phyloP scores from a whole-genome alignment of 2,329 filamentous ascomycete genomes.

The Calonectria honghensis region DNA sequence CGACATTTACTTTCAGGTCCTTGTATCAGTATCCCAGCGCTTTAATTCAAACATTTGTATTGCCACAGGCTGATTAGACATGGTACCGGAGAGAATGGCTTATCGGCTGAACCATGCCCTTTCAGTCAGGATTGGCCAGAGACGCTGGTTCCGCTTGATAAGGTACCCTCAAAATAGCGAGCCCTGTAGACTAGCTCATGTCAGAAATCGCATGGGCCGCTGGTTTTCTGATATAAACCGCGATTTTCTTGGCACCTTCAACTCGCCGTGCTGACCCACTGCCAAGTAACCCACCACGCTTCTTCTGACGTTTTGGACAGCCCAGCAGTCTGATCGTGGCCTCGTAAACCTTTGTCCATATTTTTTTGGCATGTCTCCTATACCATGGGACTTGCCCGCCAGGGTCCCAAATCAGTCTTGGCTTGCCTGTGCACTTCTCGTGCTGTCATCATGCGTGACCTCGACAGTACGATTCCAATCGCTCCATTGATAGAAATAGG shows the following conservation, averaged over 20 bases:
- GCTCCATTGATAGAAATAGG: not conserved
- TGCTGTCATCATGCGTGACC: slow-evolving; percentile 21
- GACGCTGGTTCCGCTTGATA: not conserved
- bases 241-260: not conserved
- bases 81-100: not conserved
- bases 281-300: not conserved
- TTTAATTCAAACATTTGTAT: not conserved
- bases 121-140: not conserved
- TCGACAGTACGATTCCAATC: not conserved
- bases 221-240: not conserved
- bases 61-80: not conserved
- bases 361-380: not conserved
- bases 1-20: not conserved
- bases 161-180: not conserved
- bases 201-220: not conserved
- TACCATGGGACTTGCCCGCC: slow-evolving; percentile 23
- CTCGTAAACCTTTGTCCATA: not conserved
- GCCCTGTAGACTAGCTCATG: no score
- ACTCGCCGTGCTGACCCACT: not conserved
- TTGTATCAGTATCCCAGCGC: not conserved
- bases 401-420: slow-evolving; percentile 13
- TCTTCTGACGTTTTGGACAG: no score
- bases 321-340: no score
- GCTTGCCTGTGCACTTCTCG: not conserved
- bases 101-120: not conserved